phyloP scores from a whole-genome alignment of 2,329 filamentous ascomycete genomes.

The Lojkania enalia region DNA sequence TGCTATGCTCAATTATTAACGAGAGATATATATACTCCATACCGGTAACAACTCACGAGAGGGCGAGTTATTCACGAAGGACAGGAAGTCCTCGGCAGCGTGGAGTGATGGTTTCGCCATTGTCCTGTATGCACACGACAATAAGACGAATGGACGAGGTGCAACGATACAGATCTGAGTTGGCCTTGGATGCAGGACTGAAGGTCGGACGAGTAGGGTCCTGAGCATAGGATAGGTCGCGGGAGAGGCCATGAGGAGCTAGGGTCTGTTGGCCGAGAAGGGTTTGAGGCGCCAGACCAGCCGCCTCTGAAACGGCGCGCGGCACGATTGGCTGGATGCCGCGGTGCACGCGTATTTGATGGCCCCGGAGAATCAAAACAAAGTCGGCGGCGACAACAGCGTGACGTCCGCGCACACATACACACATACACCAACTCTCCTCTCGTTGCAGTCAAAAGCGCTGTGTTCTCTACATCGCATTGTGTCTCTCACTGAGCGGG shows the following conservation, averaged over 20 bases:
- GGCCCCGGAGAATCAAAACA: background rate
- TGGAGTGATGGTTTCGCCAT: conserved; percentile 49
- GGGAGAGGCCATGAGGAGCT: conserved; percentile 1
- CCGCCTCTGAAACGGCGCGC: background rate
- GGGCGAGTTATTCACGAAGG: conserved; percentile 92
- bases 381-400: background rate
- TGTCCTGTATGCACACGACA: conserved; percentile 22
- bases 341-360: background rate
- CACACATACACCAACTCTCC: background rate
- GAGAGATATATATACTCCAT: conserved; percentile 6
- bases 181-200: conserved; percentile 10
- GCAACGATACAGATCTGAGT: conserved; percentile 10
- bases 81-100: conserved; percentile 78
- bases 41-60: conserved; percentile 66
- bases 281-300: background rate
- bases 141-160: conserved; percentile 24
- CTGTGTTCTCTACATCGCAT: too few relatives aligned
- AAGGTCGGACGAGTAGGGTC: conserved; percentile 7
- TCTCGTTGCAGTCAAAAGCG: background rate
- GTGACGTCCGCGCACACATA: background rate
- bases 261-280: background rate
- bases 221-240: conserved; percentile 19
- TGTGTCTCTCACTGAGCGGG: too few relatives aligned
- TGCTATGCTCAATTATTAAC: conserved; percentile 57
- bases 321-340: background rate